A percentile compares a stretch with the other conserved stretches of the same genome.
Evolutionary conservation across 2,329 filamentous ascomycete genomes (phyloP).

Genomic region (Talaromyces islandicus): DNA sequence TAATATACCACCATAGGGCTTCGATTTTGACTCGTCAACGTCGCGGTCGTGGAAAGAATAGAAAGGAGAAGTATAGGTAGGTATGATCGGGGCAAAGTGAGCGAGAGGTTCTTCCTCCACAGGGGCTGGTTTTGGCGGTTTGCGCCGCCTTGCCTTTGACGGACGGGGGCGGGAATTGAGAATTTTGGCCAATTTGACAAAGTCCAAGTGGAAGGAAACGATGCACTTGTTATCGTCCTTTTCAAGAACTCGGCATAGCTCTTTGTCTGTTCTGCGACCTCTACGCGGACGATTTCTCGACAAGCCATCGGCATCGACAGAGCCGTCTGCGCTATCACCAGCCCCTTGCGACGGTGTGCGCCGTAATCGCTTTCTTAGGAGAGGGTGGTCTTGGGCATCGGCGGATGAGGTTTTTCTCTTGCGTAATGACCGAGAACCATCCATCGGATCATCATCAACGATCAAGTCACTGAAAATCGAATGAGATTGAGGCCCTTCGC

Average conservation of each 20-base stretch:
- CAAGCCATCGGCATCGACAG: slow-evolving; percentile 14
- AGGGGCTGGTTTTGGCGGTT: slow-evolving; percentile 36
- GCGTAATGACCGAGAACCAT: slow-evolving; percentile 70
- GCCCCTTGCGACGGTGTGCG: slow-evolving; percentile 21
- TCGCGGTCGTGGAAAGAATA: slow-evolving; percentile 88
- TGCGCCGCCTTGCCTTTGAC: slow-evolving; percentile 39
- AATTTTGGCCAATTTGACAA: slow-evolving; percentile 56
- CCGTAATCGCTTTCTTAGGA: slow-evolving; percentile 45
- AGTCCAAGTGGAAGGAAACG: slow-evolving; percentile 54
- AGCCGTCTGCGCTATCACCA: slow-evolving; percentile 16
- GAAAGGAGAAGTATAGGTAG: slow-evolving; percentile 68
- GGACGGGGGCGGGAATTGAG: slow-evolving; percentile 55
- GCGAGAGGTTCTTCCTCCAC: slow-evolving; percentile 42
- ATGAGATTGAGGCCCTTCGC: slow-evolving; percentile 62
- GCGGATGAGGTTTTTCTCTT: slow-evolving; percentile 78
- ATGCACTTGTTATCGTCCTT: slow-evolving; percentile 45
- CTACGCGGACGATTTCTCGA: slow-evolving; percentile 53
- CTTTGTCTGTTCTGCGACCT: slow-evolving; percentile 39
- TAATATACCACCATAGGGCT: slow-evolving; percentile 91
- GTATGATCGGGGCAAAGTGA: slow-evolving; percentile 56
- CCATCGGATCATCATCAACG: slow-evolving; percentile 65
- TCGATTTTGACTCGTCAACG: slow-evolving; percentile 79
- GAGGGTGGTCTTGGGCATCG: slow-evolving; percentile 45
- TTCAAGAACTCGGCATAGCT: slow-evolving; percentile 34
- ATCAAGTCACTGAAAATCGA: slow-evolving; percentile 71